phyloP scores from a whole-genome alignment of 2,329 filamentous ascomycete species.

The Pezicula rhizophila region DNA sequence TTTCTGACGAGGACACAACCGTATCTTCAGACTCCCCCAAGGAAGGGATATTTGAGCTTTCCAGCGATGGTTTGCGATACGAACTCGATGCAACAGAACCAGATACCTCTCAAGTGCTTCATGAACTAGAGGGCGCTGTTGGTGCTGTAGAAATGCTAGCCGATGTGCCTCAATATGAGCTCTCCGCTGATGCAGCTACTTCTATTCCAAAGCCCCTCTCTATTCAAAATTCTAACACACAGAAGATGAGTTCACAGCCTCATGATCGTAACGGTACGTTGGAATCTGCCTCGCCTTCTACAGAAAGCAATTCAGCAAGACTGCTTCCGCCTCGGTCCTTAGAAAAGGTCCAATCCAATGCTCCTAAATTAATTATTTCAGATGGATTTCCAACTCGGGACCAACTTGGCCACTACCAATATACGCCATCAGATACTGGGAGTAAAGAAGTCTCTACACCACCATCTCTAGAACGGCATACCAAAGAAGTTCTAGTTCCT shows the following conservation, averaged over 20 bases:
- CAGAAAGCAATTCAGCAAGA: not conserved
- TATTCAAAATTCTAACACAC: too few species aligned
- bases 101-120: slow-evolving; percentile 2
- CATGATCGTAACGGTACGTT: too few species aligned
- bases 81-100: slow-evolving; percentile 13
- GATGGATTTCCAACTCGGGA: not conserved
- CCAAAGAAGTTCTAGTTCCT: not conserved
- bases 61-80: slow-evolving; percentile 11
- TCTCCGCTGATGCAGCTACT: too few species aligned
- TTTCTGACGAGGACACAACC: slow-evolving; percentile 9
- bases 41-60: slow-evolving; percentile 12
- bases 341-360: not conserved
- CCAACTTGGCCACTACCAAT: not conserved
- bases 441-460: not conserved
- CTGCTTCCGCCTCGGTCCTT: not conserved
- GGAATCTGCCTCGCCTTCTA: not conserved
- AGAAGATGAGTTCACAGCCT: too few species aligned
- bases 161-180: too few species aligned
- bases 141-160: not conserved
- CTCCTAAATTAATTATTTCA: not conserved
- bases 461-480: not conserved
- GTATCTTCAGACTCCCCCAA: not conserved
- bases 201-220: too few species aligned
- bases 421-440: not conserved
- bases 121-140: slow-evolving; percentile 14